Evolutionary conservation across 495 filamentous ascomycete genomes (phyloP).

Genomic region (Neurospora hispaniola): DNA sequence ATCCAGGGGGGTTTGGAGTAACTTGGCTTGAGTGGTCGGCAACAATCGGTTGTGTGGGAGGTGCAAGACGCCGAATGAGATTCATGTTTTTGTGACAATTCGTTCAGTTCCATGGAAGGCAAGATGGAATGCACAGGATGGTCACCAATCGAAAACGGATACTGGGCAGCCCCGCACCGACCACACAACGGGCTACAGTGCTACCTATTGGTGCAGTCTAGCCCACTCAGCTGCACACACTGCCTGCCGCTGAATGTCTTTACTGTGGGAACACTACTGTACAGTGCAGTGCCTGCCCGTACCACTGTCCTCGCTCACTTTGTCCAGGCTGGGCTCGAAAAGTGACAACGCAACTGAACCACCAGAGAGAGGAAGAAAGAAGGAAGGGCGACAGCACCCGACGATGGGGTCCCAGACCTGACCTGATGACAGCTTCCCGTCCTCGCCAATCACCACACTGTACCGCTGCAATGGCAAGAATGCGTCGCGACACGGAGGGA

Average conservation of each 20-base stretch:
- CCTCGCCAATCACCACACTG: not conserved
- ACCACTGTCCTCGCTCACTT: not conserved
- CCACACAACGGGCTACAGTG: not conserved
- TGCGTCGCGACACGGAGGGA: not conserved
- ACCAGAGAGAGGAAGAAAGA: not conserved
- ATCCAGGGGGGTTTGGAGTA: not conserved
- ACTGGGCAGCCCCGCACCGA: not conserved
- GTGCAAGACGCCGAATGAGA: not conserved
- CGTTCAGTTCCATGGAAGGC: too few relatives aligned
- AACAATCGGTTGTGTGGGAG: not conserved
- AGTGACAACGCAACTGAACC: not conserved
- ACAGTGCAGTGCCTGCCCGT: not conserved
- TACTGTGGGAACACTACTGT: too few relatives aligned
- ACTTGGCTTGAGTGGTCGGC: not conserved
- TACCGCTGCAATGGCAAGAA: not conserved
- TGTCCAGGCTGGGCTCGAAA: not conserved
- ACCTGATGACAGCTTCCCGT: not conserved
- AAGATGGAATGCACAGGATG: not conserved
- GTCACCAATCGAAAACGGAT: not conserved
- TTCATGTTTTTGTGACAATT: too few relatives aligned
- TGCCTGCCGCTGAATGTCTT: not conserved
- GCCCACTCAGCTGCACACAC: not conserved
- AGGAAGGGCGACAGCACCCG: not conserved
- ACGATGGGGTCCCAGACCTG: not conserved
- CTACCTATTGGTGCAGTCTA: not conserved